Conservation (phyloP, 2,329 filamentous ascomycete genomes). For the Mollisiaceae sp. region DNA sequence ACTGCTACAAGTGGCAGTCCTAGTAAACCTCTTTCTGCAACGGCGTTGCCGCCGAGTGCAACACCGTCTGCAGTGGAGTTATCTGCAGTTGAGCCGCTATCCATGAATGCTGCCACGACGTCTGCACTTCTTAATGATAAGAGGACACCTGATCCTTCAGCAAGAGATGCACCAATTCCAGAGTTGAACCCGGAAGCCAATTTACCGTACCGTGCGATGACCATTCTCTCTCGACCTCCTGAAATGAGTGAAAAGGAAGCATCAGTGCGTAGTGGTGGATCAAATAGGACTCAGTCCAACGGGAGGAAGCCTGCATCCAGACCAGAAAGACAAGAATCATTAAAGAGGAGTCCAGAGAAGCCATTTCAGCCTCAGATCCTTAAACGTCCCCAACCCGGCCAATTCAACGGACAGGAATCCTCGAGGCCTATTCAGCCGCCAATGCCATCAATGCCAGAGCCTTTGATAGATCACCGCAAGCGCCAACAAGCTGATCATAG, state of each 20-base stretch:
- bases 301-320: constrained; percentile 19
- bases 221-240: constrained; percentile 38
- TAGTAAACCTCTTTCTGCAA: constrained; percentile 26
- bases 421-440: constrained; percentile 9
- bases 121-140: constrained; percentile 32
- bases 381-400: constrained; percentile 52
- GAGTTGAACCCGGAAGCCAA: constrained; percentile 36
- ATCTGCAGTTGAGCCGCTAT: constrained; percentile 40
- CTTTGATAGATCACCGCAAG: constrained; percentile 44
- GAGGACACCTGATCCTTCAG: constrained; percentile 28
- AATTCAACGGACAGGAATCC: constrained; percentile 37
- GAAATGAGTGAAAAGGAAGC: constrained; percentile 29
- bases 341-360: constrained; percentile 41
- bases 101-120: constrained; percentile 29
- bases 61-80: constrained; percentile 42
- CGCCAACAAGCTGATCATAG: constrained; percentile 52
- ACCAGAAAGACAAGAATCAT: constrained; percentile 2
- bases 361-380: constrained; percentile 59
- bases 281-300: constrained; percentile 15
- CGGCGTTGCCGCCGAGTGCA: constrained; percentile 34
- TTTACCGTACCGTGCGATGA: constrained; percentile 37
- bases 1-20: constrained; percentile 26
- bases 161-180: constrained; percentile 26
- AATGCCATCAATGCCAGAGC: constrained; percentile 18
- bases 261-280: constrained; percentile 9